Base-by-base conservation (phyloP, 2,329 filamentous ascomycete species). In the Aureobasidium subglaciale region DNA sequence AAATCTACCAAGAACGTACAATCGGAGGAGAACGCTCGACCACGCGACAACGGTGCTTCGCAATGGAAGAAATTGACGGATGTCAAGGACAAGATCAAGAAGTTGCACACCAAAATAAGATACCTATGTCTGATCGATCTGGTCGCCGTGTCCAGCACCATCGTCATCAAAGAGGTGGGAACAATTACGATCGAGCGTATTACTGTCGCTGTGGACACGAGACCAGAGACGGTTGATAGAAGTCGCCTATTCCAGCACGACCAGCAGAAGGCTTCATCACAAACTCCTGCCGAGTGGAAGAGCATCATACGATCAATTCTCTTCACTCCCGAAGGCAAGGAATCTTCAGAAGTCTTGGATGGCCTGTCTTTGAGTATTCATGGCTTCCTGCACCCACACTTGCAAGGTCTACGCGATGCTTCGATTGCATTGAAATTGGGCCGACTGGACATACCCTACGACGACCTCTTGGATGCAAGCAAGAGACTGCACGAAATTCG, bases 41-140 rank as follows among this genome's bases (percentile, higher is more conserved):
- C 63, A 15, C 61, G 61, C 16, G 58, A 64, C 16, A 56, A 58
- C 7, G 29, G 48, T 15, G 37, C 37, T 38, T 32, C 35, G 8
- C 87, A 88, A 22, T 96, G 91, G 91, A 84, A 85, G 67, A 80
- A 81, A 57, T 76, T 97, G 59, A 93, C 83, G 10, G 80, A 81
- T 60, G 73, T 87, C 53, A 96, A 96, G 70, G 90, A 96, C 59
- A 82, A 80, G 62, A 84, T 96, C 64, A 96, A 97, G 75, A 82
- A 80, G 56, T 71, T 99, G 52, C 93, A 99, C 66, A 78, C 87
- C 56, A 88, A 89, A 63, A 87, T 99, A 61, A 83, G 88, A 62
- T 96, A 89, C 87, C 80, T 99, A 61, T 83, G 87, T 54, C 79
- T 96, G 79, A 84, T 97, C 16, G 93, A 99, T 71, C 75, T 99